Percentiles rank a stretch among this genome's conserved stretches.
Conservation (phyloP, 140 eudicot species). For the Cichorium intybus region DNA sequence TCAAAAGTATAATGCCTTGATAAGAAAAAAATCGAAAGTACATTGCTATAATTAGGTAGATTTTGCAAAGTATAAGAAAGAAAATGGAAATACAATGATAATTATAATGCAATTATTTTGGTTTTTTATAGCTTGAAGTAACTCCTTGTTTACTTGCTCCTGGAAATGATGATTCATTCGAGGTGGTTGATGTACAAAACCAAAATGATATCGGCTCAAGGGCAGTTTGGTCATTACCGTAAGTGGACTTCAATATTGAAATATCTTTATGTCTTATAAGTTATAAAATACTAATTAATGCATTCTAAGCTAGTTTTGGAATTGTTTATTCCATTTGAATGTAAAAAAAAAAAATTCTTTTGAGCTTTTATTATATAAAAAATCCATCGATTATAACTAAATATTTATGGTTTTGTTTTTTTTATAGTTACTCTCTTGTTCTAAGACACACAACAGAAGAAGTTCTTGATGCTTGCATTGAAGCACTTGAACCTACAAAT, state of each 20-base stretch:
- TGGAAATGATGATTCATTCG: conserved; percentile 30
- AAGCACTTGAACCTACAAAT: conserved; percentile 75
- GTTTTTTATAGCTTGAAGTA: conserved; percentile 70
- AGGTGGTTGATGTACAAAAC: conserved; percentile 4
- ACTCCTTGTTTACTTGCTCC: conserved; percentile 92
- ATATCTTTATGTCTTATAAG: not conserved
- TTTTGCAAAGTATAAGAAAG: no score
- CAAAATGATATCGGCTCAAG: conserved; percentile 35
- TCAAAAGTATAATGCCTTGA: no score
- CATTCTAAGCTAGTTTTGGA: not conserved
- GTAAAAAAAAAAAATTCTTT: no score
- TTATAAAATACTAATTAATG: not conserved
- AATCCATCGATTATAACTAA: no score
- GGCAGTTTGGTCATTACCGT: conserved; percentile 89
- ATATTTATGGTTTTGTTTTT: not conserved
- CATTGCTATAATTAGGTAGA: no score
- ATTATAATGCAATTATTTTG: conserved; percentile 1
- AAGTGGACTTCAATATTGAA: conserved; percentile 32
- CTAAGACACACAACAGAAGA: conserved; percentile 96
- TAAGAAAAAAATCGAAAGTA: no score
- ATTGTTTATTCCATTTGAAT: no score
- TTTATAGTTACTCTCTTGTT: conserved; percentile 75
- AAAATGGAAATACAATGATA: no score
- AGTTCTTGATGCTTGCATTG: conserved; percentile 87
- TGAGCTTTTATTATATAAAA: no score